Evolutionary conservation across 495 filamentous ascomycete genomes (phyloP), one percentile per base, ranked within the genome.

Genomic region (Chaetomium tenue): DNA sequence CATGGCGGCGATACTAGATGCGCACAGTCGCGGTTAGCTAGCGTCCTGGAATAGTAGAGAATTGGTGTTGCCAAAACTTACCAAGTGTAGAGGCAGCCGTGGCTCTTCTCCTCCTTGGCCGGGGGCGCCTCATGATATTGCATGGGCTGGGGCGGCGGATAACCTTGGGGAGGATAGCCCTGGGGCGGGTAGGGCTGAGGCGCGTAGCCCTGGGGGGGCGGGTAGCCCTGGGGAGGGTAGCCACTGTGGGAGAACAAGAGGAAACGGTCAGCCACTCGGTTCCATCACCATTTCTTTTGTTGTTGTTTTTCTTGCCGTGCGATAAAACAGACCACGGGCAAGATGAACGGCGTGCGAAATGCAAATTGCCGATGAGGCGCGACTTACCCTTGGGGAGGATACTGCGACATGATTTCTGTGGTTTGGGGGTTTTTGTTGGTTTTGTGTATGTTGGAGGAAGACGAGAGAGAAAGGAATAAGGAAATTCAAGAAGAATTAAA

Each of bases 41-140:
- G 15, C 1, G 47, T 60, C 25, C 18, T 5, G 54, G 33, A 20
- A 40, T 30, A 33, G 58, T 40, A 11, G 16, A 18, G 18, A 54
- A 55, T 1, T 2, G 16, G 48, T 18, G 16, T 18, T 28, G 2
- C 18, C 18, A 2, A 2, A 20, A 53, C 65, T 60, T 42, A 70
- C 68, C 68, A 70, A 3, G 58, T 57, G 63, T 70, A 70, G 15
- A 70, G 40, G 57, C 68, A 70, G 37, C 68, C 68, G 63, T 70
- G 65, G 65, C 68, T 70, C 68, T 70, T 70, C 37, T 70, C 68
- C 55, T 70, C 68, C 42, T 70, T 63, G n/a, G 61, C 58, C 48
- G 68, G 64, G 18, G 60, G 68, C n/a, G 58, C 56, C 39, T 63
- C 47, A 48, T 65, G 51, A 20, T 70, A 67, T n/a, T 65, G 54